Base-by-base conservation (phyloP, 768 basidiomycete species). In the Naganishia friedmannii region DNA sequence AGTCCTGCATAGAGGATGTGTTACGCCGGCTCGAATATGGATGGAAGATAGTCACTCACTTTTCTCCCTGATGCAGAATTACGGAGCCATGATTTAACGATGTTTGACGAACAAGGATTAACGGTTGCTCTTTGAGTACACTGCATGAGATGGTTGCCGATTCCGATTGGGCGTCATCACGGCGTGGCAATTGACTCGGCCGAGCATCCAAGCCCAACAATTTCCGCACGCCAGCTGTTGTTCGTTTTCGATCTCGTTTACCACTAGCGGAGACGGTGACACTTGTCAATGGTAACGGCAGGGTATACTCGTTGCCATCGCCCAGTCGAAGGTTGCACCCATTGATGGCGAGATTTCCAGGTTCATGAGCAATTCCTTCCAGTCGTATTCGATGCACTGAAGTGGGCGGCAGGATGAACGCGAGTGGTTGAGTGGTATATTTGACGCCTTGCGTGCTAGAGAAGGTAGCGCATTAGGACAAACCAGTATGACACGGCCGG, bases 51-150 rank as follows among this genome's bases (percentile, higher is more conserved):
- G 23, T 21, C 72, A 82, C 88, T 70, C 72, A 93, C 94, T 83
- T 88, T 83, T 99, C 96, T 39, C 96, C 96, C 57, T 95, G 87
- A 77, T 95, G 97, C 63, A 98, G 83, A 92, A 96, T 95, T 29
- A 97, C 83, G 0, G 94, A 92, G 0, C 92, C 93, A 74, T 96
- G 93, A 0, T 90, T 94, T 26, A 96, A 82, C n/a, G 91, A 92
- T 19, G 89, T 91, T 77, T 91, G 84, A 67, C 91, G 86, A 78
- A 99, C 89, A 72, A 92, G 87, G 67, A 98, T 83, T 37, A 93
- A 80, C 10, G 96, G 96, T 76, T 93, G 91, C 75, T 92, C 89
- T 1, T 89, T 88, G 23, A 95, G 87, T 23, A 97, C 91, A 45
- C 85, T 84, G 80, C 89, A 94, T 76, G 45, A 17, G 32, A 71